A percentile compares a stretch with the other conserved stretches of the same genome.
These are phyloP conservation scores for Knoxia roxburghii DNA, from an alignment of 257 asterid species.

Conservation along the genomic window DNA sequence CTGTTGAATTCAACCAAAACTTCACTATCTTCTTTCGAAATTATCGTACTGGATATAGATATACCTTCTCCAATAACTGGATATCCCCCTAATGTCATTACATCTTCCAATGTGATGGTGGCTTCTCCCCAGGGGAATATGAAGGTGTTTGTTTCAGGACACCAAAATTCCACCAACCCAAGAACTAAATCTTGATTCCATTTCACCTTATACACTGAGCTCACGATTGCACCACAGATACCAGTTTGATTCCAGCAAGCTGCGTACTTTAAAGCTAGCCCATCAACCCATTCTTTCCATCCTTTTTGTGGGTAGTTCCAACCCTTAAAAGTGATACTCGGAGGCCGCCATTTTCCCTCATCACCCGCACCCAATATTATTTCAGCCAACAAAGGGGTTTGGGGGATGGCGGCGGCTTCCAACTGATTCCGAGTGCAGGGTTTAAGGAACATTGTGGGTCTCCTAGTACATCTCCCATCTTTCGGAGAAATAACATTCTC, in stretches of 20 bases:
- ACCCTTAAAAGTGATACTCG: background rate
- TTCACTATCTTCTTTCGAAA: background rate
- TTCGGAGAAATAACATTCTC: background rate
- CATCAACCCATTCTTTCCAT: constrained; percentile 1
- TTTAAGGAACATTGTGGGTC: background rate
- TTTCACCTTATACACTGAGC: background rate
- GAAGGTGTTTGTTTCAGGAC: constrained; percentile 2
- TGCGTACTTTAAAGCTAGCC: background rate
- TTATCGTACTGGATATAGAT: background rate
- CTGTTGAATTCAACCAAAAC: background rate
- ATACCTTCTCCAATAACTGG: background rate
- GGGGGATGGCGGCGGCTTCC: background rate
- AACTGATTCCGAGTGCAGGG: background rate
- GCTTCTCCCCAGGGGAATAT: constrained; percentile 45
- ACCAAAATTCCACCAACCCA: constrained; percentile 2
- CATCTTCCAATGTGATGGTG: constrained; percentile 38
- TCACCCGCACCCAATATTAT: background rate
- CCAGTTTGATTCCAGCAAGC: background rate
- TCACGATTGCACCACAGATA: background rate
- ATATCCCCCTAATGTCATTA: constrained; percentile 25
- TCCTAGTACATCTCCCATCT: background rate
- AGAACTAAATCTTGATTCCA: background rate
- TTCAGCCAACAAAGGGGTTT: background rate
- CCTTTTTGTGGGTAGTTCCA: background rate
- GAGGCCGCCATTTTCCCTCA: background rate